Percentiles rank a stretch among this genome's conserved stretches.
phyloP scores from a whole-genome alignment of 768 basidiomycete genomes.

The Coprinopsis marcescibilis region DNA sequence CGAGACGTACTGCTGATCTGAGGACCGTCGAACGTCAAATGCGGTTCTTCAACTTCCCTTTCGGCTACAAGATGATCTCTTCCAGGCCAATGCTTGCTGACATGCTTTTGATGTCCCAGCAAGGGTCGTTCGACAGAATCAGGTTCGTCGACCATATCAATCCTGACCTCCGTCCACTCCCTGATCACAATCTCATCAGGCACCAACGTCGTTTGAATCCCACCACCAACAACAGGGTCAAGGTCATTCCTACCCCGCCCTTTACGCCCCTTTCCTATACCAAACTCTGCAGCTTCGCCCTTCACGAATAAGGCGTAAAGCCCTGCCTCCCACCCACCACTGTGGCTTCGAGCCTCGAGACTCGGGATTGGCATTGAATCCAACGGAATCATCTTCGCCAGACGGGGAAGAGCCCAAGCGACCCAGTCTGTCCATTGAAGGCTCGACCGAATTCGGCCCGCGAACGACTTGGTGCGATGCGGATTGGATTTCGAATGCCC shows the following conservation, averaged over 20 bases:
- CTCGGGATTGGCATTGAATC: constrained; percentile 30
- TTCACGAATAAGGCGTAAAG: constrained; percentile 27
- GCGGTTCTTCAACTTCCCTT: not conserved
- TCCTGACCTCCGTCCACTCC: constrained; percentile 29
- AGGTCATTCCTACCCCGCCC: constrained; percentile 11
- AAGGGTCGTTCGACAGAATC: not conserved
- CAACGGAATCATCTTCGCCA: constrained; percentile 22
- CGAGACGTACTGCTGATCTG: constrained; percentile 20
- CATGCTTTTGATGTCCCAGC: constrained; percentile 12
- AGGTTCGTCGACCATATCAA: constrained; percentile 24
- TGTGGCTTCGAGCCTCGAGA: constrained; percentile 30
- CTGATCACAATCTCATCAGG: constrained; percentile 30
- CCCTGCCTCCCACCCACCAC: constrained; percentile 22
- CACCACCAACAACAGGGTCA: constrained; percentile 10
- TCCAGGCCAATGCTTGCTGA: constrained; percentile 4
- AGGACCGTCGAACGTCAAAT: constrained; percentile 6
- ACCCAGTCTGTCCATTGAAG: constrained; percentile 20
- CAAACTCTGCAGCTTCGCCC: constrained; percentile 10
- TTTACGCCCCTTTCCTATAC: not conserved
- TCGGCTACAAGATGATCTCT: not conserved
- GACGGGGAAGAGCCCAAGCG: constrained; percentile 29
- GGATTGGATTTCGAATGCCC: not conserved
- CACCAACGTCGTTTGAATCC: constrained; percentile 22
- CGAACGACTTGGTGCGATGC: not conserved
- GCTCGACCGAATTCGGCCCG: constrained; percentile 3